phyloP scores from a whole-genome alignment of 768 basidiomycete genomes.

The Lactifluus volemus region DNA sequence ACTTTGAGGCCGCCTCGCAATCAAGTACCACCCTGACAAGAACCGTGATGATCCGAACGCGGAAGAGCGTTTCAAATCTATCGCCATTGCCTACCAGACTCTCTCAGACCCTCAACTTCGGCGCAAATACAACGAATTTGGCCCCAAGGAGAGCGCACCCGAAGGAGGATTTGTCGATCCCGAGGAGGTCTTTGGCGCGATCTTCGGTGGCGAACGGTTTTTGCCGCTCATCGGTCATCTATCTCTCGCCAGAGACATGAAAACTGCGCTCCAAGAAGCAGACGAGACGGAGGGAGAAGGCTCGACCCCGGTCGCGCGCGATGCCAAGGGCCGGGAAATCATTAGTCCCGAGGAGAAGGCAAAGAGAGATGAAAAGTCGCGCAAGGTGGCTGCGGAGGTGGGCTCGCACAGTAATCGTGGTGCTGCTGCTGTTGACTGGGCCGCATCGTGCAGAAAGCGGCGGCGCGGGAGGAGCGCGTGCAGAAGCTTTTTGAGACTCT shows the following conservation, averaged over 20 bases:
- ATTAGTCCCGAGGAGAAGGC: constrained; percentile 35
- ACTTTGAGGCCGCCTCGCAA: constrained; percentile 62
- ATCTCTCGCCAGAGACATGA: constrained; percentile 86
- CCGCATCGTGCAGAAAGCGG: constrained; percentile 53
- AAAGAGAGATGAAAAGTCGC: constrained; percentile 57
- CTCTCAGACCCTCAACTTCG: constrained; percentile 70
- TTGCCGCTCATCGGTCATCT: constrained; percentile 83
- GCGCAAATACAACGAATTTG: constrained; percentile 88
- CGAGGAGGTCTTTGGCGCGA: constrained; percentile 62
- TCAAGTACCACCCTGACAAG: constrained; percentile 91
- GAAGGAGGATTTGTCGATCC: constrained; percentile 88
- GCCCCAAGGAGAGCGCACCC: constrained; percentile 69
- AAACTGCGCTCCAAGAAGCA: constrained; percentile 81
- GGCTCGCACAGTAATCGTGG: constrained; percentile 17
- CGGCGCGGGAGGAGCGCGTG: constrained; percentile 67
- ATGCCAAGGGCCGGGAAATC: constrained; percentile 39
- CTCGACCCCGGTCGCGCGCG: constrained; percentile 35
- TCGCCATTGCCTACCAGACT: constrained; percentile 84
- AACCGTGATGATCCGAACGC: constrained; percentile 81
- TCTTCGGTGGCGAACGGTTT: constrained; percentile 87
- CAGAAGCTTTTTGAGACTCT: constrained; percentile 70
- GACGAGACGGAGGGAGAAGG: constrained; percentile 48
- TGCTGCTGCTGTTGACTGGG: constrained; percentile 9
- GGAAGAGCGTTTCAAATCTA: constrained; percentile 83
- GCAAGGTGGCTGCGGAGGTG: constrained; percentile 62